Evolutionary conservation across 1,284 basidiomycete genomes (phyloP).

Genomic region (Heterobasidion parviporum): DNA sequence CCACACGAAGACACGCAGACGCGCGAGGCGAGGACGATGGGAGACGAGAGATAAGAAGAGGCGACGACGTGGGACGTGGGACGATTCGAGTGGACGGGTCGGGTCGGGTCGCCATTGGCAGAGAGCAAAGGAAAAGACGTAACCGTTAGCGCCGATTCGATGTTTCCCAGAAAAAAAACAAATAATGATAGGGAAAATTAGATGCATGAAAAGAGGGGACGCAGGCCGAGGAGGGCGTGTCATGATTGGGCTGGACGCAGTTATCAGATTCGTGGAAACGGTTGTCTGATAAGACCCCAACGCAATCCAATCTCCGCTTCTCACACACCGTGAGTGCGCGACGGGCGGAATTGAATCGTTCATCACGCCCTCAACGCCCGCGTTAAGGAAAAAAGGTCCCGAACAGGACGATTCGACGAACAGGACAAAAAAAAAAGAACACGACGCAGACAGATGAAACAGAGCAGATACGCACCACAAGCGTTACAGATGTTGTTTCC

Average conservation of each 20-base stretch:
- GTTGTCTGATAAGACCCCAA: neutral
- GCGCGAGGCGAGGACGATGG: neutral
- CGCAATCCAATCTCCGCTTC: neutral
- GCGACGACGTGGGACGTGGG: neutral
- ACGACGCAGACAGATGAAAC: slow-evolving; percentile 11
- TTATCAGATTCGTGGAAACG: slow-evolving; percentile 14
- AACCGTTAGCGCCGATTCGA: slow-evolving; percentile 7
- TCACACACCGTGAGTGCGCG: neutral
- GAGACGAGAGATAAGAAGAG: neutral
- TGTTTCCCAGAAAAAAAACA: slow-evolving; percentile 10
- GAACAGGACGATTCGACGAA: slow-evolving; percentile 7
- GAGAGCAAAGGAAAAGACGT: slow-evolving; percentile 3
- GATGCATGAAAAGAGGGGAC: slow-evolving; percentile 12
- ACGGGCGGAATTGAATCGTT: no score
- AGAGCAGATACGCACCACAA: slow-evolving; percentile 62
- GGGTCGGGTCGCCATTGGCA: neutral
- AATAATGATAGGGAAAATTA: slow-evolving; percentile 1
- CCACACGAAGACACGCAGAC: neutral
- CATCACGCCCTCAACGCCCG: no score
- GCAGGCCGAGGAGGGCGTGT: slow-evolving; percentile 8
- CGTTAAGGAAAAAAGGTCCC: no score
- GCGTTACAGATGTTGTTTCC: slow-evolving; percentile 92
- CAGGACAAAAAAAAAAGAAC: slow-evolving; percentile 15
- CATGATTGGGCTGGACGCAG: neutral
- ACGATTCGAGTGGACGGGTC: neutral